These are phyloP conservation scores for Ascoidea asiatica DNA, from an alignment of 805 yeast species.

Conservation along the genomic window DNA sequence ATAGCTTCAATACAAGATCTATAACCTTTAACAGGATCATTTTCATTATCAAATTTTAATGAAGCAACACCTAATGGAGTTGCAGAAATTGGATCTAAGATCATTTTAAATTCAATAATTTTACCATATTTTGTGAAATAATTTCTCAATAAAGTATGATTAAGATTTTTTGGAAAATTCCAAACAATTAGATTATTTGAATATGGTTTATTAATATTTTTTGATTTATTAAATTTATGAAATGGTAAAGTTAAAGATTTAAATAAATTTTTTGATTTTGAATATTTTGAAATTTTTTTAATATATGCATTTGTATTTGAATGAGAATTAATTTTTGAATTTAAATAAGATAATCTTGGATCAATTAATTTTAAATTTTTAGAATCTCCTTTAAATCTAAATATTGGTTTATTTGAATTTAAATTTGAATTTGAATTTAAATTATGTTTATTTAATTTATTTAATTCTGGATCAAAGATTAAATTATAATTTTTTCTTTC, in stretches of 20 bases:
- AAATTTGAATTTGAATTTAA: too few species aligned
- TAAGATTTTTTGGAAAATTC: slow-evolving; percentile 44
- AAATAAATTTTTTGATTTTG: slow-evolving; percentile 25
- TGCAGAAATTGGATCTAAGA: slow-evolving; percentile 63
- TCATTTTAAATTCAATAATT: slow-evolving; percentile 40
- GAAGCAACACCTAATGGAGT: slow-evolving; percentile 65
- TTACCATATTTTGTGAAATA: slow-evolving; percentile 52
- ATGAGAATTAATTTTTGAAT: slow-evolving; percentile 2
- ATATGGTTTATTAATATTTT: slow-evolving; percentile 69
- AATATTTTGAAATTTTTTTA: slow-evolving; percentile 19
- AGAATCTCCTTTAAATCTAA: slow-evolving; percentile 21
- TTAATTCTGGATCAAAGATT: slow-evolving; percentile 36
- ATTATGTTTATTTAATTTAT: slow-evolving; percentile 22
- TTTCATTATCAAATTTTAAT: slow-evolving; percentile 49
- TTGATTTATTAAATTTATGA: slow-evolving; percentile 35
- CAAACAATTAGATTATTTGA: slow-evolving; percentile 55
- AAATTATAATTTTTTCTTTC: slow-evolving; percentile 24
- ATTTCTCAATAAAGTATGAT: slow-evolving; percentile 30
- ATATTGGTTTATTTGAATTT: slow-evolving; percentile 21
- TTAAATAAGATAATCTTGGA: slow-evolving; percentile 23
- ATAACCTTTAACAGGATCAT: slow-evolving; percentile 33
- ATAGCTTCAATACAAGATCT: slow-evolving; percentile 32
- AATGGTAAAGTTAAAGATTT: slow-evolving; percentile 26
- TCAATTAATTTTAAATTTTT: slow-evolving; percentile 18
- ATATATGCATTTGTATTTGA: neutral